Conservation (phyloP, 2,329 filamentous ascomycete species). For the Leptodontidium sp. region DNA sequence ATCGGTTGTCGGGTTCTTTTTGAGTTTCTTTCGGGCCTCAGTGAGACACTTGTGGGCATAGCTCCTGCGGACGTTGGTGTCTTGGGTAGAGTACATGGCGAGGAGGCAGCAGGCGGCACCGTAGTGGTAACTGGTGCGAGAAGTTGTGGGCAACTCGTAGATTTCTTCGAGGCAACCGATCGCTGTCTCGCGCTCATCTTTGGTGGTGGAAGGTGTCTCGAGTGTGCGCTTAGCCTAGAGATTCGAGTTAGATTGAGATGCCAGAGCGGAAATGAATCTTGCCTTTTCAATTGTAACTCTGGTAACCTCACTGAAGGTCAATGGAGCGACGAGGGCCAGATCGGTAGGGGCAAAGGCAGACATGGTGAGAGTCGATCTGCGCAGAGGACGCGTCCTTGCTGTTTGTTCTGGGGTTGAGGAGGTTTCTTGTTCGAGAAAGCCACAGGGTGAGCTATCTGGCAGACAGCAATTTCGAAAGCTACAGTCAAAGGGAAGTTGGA, state of each 20-base stretch:
- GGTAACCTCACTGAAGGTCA: neutral
- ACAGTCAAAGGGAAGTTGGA: neutral
- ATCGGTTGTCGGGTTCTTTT: neutral
- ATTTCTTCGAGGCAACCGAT: neutral
- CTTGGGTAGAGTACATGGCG: constrained; percentile 3
- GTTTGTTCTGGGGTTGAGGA: neutral
- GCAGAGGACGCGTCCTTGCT: neutral
- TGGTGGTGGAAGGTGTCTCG: neutral
- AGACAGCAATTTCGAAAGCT: neutral
- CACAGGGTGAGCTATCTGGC: too few relatives aligned
- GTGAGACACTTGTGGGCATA: neutral
- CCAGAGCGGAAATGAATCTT: neutral
- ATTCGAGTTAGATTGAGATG: neutral
- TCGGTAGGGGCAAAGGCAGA: neutral
- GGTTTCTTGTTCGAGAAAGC: neutral
- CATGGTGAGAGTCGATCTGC: neutral
- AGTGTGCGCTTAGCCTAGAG: neutral
- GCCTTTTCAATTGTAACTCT: neutral
- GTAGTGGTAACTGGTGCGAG: constrained; percentile 1
- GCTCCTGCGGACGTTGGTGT: neutral
- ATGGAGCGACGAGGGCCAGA: neutral
- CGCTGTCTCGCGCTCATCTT: neutral
- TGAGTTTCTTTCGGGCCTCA: neutral
- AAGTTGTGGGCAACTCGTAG: neutral
- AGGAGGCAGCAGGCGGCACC: neutral